Evolutionary conservation across 129 eudicot species (phyloP), one percentile per base, ranked within the genome.

Genomic region (Deinandra increscens): DNA sequence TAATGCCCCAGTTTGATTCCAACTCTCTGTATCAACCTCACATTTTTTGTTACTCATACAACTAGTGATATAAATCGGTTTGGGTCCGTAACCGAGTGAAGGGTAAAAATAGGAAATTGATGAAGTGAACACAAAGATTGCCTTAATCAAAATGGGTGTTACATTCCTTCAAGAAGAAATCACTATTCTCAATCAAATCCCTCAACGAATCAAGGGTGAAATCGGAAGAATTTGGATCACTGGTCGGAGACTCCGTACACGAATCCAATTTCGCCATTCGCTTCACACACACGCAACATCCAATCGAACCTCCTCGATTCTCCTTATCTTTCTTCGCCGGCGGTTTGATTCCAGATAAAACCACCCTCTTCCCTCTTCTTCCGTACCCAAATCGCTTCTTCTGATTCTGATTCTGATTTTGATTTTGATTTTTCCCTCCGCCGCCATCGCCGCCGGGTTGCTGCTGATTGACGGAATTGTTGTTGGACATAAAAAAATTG

Each of bases 181-280:
- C 93, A 73, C 84, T 89, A 31, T 72, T 82, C 73, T 86, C 96
- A 74, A 86, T 84, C 71, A 89, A 81, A 79, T 44, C 77, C 61
- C 80, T 87, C 77, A 84, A 77, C 14, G 75, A 74, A 63, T 76
- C 85, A 79, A 79, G 66, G 45, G 39, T 68, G 61, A 84, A 81
- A 46, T 66, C 76, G 4, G 83, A 14, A 60, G 82, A 83, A 59
- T 86, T 83, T 39, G 85, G 87, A 51, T 81, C 91, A 77, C 82
- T 81, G 13, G 81, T 60, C 1, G 81, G 86, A 50, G 91, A 75
- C 81, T 72, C 88, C 43, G 73, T 74, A 60, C 82, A 60, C 0
- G 87, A 84, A 75, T 79, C 74, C 53, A n/a, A 20, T 73, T 66
- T 65, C 31, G 67, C 12, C 42, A 70, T 80, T 34, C 67, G 74